Conservation (phyloP, 1,139 yeast species). For the Pichia cactophila region DNA sequence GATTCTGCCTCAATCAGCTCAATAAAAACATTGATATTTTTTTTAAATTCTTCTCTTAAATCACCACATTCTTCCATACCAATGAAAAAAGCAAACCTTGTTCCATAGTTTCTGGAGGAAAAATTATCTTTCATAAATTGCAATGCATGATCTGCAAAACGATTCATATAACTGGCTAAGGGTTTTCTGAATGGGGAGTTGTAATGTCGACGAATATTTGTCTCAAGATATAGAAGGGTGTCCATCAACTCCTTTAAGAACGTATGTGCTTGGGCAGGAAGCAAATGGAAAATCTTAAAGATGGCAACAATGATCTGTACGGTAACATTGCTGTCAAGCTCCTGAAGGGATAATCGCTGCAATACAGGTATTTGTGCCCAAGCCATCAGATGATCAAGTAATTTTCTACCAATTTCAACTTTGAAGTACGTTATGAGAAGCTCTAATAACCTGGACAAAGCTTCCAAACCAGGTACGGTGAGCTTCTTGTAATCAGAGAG, state of each 20-base stretch:
- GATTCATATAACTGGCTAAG: slow-evolving; percentile 74
- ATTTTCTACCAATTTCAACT: slow-evolving; percentile 91
- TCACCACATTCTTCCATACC: slow-evolving; percentile 51
- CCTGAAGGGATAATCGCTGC: slow-evolving; percentile 63
- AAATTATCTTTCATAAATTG: slow-evolving; percentile 64
- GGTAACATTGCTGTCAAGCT: slow-evolving; percentile 70
- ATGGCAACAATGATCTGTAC: slow-evolving; percentile 86
- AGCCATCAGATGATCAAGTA: slow-evolving; percentile 88
- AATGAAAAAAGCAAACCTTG: slow-evolving; percentile 56
- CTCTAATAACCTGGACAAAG: slow-evolving; percentile 79
- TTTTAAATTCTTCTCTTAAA: slow-evolving; percentile 48
- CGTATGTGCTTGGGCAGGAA: slow-evolving; percentile 88
- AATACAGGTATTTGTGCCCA: slow-evolving; percentile 89
- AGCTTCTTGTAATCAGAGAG: slow-evolving; percentile 87
- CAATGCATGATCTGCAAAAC: slow-evolving; percentile 72
- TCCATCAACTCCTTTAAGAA: slow-evolving; percentile 82
- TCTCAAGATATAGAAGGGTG: slow-evolving; percentile 72
- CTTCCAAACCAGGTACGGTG: slow-evolving; percentile 85
- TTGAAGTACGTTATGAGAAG: slow-evolving; percentile 86
- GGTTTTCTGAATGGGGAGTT: slow-evolving; percentile 90
- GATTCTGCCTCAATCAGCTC: slow-evolving; percentile 38
- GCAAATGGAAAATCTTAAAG: slow-evolving; percentile 79
- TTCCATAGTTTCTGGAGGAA: slow-evolving; percentile 62
- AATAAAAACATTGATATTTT: slow-evolving; percentile 37
- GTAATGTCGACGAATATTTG: slow-evolving; percentile 76